A percentile compares a stretch with the other conserved stretches of the same genome.
Conservation (phyloP, 139 green algal genomes). For the Medakamo hakoo region DNA sequence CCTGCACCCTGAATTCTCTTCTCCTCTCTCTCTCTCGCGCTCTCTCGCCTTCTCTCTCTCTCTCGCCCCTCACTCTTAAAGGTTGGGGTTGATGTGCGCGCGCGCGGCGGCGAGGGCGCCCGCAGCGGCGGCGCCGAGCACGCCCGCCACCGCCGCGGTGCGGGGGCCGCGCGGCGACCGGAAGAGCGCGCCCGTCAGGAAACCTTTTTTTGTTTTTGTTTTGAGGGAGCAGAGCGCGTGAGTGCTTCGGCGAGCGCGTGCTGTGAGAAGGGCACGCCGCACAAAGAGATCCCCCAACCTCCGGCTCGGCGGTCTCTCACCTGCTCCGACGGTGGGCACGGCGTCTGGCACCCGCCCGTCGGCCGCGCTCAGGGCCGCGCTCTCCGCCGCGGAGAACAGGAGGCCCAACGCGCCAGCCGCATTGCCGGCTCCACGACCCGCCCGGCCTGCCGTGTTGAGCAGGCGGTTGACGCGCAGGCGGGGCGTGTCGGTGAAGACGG, state of each 20-base stretch:
- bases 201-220: too few relatives aligned
- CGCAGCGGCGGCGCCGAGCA: conserved; percentile 34
- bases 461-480: conserved; percentile 49
- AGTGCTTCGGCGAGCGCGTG: too few relatives aligned
- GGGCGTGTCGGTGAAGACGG: conserved; percentile 5
- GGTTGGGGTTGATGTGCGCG: conserved; percentile 14
- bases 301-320: too few relatives aligned
- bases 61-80: conserved; percentile 4
- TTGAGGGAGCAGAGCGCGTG: too few relatives aligned
- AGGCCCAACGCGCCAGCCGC: conserved; percentile 57
- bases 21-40: too few relatives aligned
- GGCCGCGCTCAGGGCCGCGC: conserved; percentile 26
- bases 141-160: conserved; percentile 42
- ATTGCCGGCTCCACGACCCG: conserved; percentile 39
- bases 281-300: too few relatives aligned
- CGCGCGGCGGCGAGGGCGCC: conserved; percentile 30
- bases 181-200: conserved; percentile 49
- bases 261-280: too few relatives aligned
- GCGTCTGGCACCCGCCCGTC: conserved; percentile 40
- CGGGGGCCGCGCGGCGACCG: conserved; percentile 45
- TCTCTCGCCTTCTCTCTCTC: too few relatives aligned
- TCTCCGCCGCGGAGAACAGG: conserved; percentile 52
- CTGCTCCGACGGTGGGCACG: conserved; percentile 37
- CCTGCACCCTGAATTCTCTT: too few relatives aligned
- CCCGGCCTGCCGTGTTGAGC: conserved; percentile 49